Evolutionary conservation across 2,329 filamentous ascomycete species (phyloP).

Genomic region (Hypoxylon sp.): DNA sequence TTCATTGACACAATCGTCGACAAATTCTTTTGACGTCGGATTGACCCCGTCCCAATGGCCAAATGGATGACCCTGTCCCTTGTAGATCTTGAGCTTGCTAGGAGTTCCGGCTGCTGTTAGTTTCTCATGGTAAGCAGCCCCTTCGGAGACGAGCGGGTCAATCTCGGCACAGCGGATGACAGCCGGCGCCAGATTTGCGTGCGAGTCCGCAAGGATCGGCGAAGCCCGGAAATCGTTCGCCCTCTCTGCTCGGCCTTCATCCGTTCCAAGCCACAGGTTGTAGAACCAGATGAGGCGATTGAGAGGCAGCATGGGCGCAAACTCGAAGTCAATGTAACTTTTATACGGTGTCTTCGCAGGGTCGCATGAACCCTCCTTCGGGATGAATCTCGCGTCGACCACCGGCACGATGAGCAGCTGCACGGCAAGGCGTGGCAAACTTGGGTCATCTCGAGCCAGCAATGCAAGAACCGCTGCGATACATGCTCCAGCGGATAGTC

Average conservation of each 20-base stretch:
- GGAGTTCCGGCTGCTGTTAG: conserved; percentile 52
- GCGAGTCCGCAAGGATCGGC: conserved; percentile 55
- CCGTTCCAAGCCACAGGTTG: conserved; percentile 56
- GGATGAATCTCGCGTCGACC: conserved; percentile 55
- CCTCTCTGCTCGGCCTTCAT: conserved; percentile 48
- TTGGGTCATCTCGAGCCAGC: conserved; percentile 48
- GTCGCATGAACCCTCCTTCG: conserved; percentile 51
- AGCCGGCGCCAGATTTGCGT: conserved; percentile 54
- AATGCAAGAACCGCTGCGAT: conserved; percentile 50
- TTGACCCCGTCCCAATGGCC: conserved; percentile 55
- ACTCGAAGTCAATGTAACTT: conserved; percentile 54
- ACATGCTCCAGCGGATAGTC: conserved; percentile 51
- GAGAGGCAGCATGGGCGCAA: conserved; percentile 56
- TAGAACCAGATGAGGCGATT: conserved; percentile 57
- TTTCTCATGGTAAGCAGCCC: conserved; percentile 53
- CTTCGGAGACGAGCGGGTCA: conserved; percentile 56
- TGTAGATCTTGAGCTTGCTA: conserved; percentile 56
- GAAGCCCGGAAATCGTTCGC: conserved; percentile 54
- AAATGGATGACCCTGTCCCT: conserved; percentile 57
- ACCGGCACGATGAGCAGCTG: conserved; percentile 56
- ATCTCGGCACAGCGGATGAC: conserved; percentile 55
- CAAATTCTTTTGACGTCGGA: conserved; percentile 54
- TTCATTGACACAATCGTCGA: conserved; percentile 53
- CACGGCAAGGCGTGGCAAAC: conserved; percentile 51
- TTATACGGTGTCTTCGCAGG: conserved; percentile 51